Evolutionary conservation across 108 stramenopile genomes (phyloP).

Genomic region (Poteriospumella lacustris): DNA sequence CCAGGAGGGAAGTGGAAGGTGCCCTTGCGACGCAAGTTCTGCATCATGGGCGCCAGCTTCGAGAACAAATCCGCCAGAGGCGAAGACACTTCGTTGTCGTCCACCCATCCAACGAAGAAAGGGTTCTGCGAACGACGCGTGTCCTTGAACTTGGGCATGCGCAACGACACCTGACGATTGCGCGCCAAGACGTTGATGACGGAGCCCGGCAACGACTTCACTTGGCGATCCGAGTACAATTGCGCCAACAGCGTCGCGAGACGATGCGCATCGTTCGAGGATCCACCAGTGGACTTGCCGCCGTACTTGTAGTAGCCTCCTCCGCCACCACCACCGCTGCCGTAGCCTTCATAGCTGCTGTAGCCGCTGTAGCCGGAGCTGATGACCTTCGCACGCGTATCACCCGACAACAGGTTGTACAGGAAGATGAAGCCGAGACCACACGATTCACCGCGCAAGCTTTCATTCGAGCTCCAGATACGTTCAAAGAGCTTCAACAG

Average conservation of each 20-base stretch:
- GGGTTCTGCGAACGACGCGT: constrained; percentile 11
- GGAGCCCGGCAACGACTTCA: constrained; percentile 37
- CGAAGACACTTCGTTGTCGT: constrained; percentile 20
- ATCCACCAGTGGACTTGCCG: neutral
- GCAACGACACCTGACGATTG: constrained; percentile 34
- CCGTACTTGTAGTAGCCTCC: neutral
- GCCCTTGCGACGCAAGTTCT: constrained; percentile 28
- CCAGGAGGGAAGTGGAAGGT: constrained; percentile 36
- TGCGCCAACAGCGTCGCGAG: constrained; percentile 33
- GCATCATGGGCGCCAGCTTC: constrained; percentile 25
- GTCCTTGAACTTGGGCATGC: constrained; percentile 39
- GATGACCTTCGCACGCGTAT: no score
- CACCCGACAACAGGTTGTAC: constrained; percentile 33
- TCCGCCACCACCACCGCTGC: neutral
- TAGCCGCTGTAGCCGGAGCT: constrained; percentile 9
- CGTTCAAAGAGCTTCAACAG: constrained; percentile 23
- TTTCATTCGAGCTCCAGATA: constrained; percentile 28
- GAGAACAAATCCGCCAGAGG: constrained; percentile 26
- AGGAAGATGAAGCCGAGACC: constrained; percentile 38
- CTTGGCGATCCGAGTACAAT: constrained; percentile 32
- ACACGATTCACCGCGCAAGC: constrained; percentile 23
- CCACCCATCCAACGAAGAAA: constrained; percentile 36
- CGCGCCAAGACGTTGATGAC: constrained; percentile 36
- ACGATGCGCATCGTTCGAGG: constrained; percentile 33
- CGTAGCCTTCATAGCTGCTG: constrained; percentile 10